Percentiles rank a stretch among this genome's conserved stretches.
phyloP scores from a whole-genome alignment of 2,329 filamentous ascomycete species.

The Sporothrix inflata region DNA sequence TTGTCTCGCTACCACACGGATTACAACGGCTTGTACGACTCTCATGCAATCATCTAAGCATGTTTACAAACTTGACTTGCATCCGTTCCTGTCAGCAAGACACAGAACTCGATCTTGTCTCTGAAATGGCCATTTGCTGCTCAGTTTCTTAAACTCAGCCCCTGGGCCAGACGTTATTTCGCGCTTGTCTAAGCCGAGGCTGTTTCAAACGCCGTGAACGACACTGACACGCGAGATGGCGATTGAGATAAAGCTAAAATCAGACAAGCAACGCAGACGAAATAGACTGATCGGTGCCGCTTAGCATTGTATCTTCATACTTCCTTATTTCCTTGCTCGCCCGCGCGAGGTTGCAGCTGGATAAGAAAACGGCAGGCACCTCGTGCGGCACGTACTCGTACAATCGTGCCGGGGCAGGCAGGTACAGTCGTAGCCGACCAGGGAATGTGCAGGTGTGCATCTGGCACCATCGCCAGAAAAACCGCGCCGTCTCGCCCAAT shows the following conservation, averaged over 20 bases:
- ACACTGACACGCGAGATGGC: background rate
- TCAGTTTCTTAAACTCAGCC: background rate
- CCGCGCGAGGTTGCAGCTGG: background rate
- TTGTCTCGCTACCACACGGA: background rate
- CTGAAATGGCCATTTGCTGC: background rate
- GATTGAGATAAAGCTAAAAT: background rate
- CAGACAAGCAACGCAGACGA: background rate
- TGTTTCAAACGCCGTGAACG: background rate
- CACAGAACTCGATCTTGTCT: background rate
- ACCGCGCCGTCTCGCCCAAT: constrained; percentile 14
- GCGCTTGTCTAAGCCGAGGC: constrained; percentile 5
- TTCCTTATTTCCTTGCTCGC: background rate
- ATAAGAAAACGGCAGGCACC: background rate
- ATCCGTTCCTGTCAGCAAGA: background rate
- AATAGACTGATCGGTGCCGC: background rate
- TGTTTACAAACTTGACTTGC: background rate
- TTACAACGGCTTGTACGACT: background rate
- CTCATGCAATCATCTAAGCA: background rate
- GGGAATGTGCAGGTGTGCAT: background rate
- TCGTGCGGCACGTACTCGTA: background rate
- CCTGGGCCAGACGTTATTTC: background rate
- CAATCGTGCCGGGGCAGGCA: background rate
- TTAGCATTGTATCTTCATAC: background rate
- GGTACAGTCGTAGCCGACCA: constrained; percentile 6
- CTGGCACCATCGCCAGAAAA: background rate